Base-by-base conservation (phyloP, 2,329 filamentous ascomycete genomes). In the Cytospora paraplurivora region DNA sequence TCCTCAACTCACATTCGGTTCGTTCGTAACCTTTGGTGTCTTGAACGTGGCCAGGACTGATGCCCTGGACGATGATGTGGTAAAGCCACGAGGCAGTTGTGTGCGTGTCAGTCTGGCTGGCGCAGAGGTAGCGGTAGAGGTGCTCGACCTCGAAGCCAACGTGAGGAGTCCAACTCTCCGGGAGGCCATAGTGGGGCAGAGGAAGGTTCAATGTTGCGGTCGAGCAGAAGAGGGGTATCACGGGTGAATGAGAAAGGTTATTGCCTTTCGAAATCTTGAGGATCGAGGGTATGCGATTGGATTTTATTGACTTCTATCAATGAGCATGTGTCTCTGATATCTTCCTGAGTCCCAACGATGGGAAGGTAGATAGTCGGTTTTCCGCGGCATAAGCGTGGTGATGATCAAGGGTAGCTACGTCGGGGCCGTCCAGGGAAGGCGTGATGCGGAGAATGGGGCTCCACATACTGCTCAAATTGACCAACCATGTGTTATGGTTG, bases 1-100 rank as follows among this genome's bases (percentile, higher is more conserved):
- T 58, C 50, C 27, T 35, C 52, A 38, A 82, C 91, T 76, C 78
- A 97, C 93, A 76, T 97, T 99, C n/a, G 92, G 92, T 80, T 99
- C 95, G 75, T 99, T 99, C 74, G 86, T 81, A 71, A 97, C 86
- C 67, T 88, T 88, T 56, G 95, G 95, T 58, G 93, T 85, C 81
- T 92, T 94, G 85, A 97, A 98, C 66, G 87, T 84, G 56, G 93
- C 93, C 68, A 96, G 82, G 8, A 87, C 89, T 63, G 88, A 78
- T 70, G 72, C 71, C 57, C 72, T 78, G 50, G 68, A 62, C 34
- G 63, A 67, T 8, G 72, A 75, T 37, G 72, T 74, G 51, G 73
- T 70, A 50, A 76, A 69, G 3, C 65, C 54, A 11, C 65, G 56
- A 37, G 64, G 64, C n/a, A 59, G 44, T 35, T 62, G 21, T 32